phyloP scores from a whole-genome alignment of 1,284 basidiomycete genomes.

The Boletus hoseneyae region DNA sequence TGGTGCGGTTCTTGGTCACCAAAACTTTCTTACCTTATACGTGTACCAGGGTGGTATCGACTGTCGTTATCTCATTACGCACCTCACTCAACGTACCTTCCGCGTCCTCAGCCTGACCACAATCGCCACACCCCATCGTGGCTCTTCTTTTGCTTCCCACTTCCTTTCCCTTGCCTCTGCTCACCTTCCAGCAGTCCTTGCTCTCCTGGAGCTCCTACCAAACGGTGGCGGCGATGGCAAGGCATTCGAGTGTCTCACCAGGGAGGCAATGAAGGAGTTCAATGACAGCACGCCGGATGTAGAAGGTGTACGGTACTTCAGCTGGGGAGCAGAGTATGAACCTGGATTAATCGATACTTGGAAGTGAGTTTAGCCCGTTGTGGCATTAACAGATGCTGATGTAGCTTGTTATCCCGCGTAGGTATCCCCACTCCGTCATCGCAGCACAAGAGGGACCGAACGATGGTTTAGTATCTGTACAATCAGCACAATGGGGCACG shows the following conservation, averaged over 20 bases:
- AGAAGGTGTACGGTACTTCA: slow-evolving; percentile 79
- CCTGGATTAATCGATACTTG: slow-evolving; percentile 88
- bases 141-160: slow-evolving; percentile 91
- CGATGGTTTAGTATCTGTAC: slow-evolving; percentile 84
- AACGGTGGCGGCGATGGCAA: slow-evolving; percentile 84
- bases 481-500: slow-evolving; percentile 83
- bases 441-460: slow-evolving; percentile 89
- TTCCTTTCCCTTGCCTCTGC: slow-evolving; percentile 80
- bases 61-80: slow-evolving; percentile 82
- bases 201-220: slow-evolving; percentile 74
- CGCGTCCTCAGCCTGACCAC: slow-evolving; percentile 82
- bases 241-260: slow-evolving; percentile 85
- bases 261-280: slow-evolving; percentile 84
- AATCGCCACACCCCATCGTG: slow-evolving; percentile 90
- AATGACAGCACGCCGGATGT: slow-evolving; percentile 83
- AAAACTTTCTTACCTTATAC: slow-evolving; percentile 10
- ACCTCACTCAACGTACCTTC: slow-evolving; percentile 64
- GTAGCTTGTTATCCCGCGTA: slow-evolving; percentile 18
- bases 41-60: slow-evolving; percentile 80
- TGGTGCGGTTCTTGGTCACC: slow-evolving; percentile 51
- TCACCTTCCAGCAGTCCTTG: slow-evolving; percentile 59
- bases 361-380: slow-evolving; percentile 46
- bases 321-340: slow-evolving; percentile 88
- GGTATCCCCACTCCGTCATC: slow-evolving; percentile 82
- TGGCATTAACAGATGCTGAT: neutral